phyloP scores from a whole-genome alignment of 2,329 filamentous ascomycete species.

The Xylaria sp. region DNA sequence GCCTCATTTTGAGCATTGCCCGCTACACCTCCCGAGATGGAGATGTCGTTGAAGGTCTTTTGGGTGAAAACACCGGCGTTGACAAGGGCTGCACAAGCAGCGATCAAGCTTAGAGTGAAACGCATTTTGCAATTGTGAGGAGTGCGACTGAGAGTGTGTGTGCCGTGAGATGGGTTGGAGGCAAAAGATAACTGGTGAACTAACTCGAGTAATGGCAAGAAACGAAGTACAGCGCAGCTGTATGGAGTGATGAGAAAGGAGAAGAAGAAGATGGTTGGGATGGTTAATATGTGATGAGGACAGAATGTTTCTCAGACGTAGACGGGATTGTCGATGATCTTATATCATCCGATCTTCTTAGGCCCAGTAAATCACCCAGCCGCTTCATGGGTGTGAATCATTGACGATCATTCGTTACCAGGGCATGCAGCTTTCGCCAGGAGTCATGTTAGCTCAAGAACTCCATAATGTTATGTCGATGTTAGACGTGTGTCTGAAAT shows the following conservation, averaged over 20 bases:
- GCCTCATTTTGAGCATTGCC: constrained; percentile 53
- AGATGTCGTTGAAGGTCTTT: constrained; percentile 51
- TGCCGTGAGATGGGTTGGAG: background rate
- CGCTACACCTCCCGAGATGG: constrained; percentile 53
- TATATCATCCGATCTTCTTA: constrained; percentile 26
- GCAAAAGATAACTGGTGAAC: constrained; percentile 6
- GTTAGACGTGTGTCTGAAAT: constrained; percentile 30
- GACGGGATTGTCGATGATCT: constrained; percentile 16
- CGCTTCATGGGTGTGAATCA: background rate
- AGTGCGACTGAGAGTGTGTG: background rate
- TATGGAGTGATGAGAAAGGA: constrained; percentile 16
- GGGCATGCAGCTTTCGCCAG: constrained; percentile 14
- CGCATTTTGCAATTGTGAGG: constrained; percentile 34
- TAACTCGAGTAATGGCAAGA: constrained; percentile 30
- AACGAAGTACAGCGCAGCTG: constrained; percentile 41
- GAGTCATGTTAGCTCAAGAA: background rate
- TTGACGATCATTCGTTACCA: constrained; percentile 1
- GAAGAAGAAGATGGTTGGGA: constrained; percentile 10
- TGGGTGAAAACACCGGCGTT: constrained; percentile 38
- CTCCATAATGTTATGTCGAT: constrained; percentile 23
- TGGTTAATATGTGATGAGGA: constrained; percentile 28
- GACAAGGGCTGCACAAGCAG: constrained; percentile 30
- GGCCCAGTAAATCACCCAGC: constrained; percentile 12
- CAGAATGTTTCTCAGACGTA: constrained; percentile 14
- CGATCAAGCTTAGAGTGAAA: constrained; percentile 36